Conservation (phyloP, 129 eudicot genomes). For the Calendula officinalis region DNA sequence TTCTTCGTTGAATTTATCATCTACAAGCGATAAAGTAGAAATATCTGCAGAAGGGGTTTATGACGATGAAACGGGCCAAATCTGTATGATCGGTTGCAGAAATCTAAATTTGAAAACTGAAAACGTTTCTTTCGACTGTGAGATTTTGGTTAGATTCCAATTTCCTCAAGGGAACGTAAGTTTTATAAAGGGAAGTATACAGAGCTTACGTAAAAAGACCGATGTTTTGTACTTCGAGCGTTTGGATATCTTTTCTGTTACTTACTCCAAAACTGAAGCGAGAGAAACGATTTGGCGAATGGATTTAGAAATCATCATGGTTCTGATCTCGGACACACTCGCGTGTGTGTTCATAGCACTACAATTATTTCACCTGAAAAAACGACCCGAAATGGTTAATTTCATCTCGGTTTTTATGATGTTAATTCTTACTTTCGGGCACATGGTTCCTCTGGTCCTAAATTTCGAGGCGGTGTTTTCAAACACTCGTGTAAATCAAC, state of each 20-base stretch:
- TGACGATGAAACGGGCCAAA: conserved; percentile 48
- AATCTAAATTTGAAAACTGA: conserved; percentile 10
- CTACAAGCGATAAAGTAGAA: background rate
- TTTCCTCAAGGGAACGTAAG: conserved; percentile 36
- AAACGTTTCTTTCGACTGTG: conserved; percentile 50
- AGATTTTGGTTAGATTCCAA: conserved; percentile 48
- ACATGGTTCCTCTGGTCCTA: conserved; percentile 63
- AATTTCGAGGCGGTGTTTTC: conserved; percentile 69
- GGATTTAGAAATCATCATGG: conserved; percentile 70
- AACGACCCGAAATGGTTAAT: conserved; percentile 38
- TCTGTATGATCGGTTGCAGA: conserved; percentile 82
- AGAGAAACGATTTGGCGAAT: conserved; percentile 56
- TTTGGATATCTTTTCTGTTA: conserved; percentile 28
- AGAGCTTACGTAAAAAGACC: conserved; percentile 42
- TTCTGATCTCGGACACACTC: conserved; percentile 61
- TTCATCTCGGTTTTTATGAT: conserved; percentile 63
- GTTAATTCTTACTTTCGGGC: conserved; percentile 54
- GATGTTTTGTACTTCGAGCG: conserved; percentile 56
- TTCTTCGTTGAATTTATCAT: conserved; percentile 30
- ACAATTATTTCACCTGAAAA: conserved; percentile 54
- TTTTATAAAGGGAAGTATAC: conserved; percentile 50
- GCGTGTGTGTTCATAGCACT: conserved; percentile 45
- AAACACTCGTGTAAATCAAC: conserved; percentile 6
- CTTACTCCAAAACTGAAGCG: conserved; percentile 24
- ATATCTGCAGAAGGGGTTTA: conserved; percentile 76